Base-by-base conservation (phyloP, 257 asterid genomes). In the Penstemon newberryi region DNA sequence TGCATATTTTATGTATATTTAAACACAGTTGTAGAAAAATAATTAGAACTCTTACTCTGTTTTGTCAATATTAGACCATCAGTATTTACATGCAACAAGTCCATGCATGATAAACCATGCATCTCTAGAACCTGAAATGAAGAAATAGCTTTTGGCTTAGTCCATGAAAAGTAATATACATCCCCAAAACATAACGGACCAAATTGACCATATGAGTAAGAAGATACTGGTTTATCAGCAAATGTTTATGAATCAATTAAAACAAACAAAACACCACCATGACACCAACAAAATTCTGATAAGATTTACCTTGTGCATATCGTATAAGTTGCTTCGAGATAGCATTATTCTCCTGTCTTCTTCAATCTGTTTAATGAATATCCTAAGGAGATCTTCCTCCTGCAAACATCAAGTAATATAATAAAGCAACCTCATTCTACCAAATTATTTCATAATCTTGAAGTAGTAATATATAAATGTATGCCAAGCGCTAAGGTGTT, bases 111-210 rank as follows among this genome's bases (percentile, higher is more conserved):
- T 67, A 93, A 78, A 59, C 63, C 84, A 47, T 93, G 90, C 66
- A 84, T 91, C 79, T 93, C 99, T 36, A 93, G 91, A 86, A 90
- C 99, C 99, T 93, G 91, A 79, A 78, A 84, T 57, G 58, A 68
- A 78, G 39, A 70, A 47, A 50, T 45, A 62, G 44, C 63, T 46
- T 56, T 25, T 54, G 44, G 54, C 71, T 57, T 51, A 56, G 50
- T 39, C 57, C 55, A 52, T 10, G 60, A 56, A 47, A 25, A 37
- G 40, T 6, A 45, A 65, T 44, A 12, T 56, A 25, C 36, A 70
- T 59, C 6, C 73, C 56, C 42, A 33, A 6, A 11, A 62, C 0
- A 42, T 60, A 43, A 67, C 47, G 64, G 44, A 60, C 44, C 18
- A 51, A 58, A 18, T 58, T 13, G 43, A 45, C 41, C 13, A 69